phyloP scores from a whole-genome alignment of 192 early-diverging fungal genomes.

The Lobosporangium transversale region DNA sequence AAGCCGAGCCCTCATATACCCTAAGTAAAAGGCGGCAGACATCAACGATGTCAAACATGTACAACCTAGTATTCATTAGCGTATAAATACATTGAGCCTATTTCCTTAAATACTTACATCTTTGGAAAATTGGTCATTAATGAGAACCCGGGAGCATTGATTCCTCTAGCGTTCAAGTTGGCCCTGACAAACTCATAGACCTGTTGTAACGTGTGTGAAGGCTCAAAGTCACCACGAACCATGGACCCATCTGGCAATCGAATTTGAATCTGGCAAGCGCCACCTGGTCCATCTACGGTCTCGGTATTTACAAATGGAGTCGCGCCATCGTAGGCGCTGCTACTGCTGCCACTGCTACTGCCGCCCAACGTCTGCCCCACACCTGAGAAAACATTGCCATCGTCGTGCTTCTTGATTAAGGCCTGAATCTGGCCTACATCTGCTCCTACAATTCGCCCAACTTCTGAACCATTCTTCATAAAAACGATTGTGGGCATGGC shows the following conservation, averaged over 20 bases:
- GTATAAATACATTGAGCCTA: too few relatives aligned
- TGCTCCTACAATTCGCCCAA: constrained; percentile 34
- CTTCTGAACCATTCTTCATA: constrained; percentile 24
- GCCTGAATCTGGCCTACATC: constrained; percentile 26
- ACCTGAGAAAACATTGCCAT: constrained; percentile 29
- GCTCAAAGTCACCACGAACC: constrained; percentile 43
- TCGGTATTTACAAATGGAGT: not conserved
- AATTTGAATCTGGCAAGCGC: constrained; percentile 46
- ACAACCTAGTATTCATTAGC: too few relatives aligned
- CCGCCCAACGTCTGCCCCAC: constrained; percentile 38
- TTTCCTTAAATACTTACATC: too few relatives aligned
- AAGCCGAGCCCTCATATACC: constrained; percentile 12
- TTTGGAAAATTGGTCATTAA: constrained; percentile 45
- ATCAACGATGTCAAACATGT: too few relatives aligned
- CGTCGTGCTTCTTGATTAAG: constrained; percentile 40
- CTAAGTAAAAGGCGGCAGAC: too few relatives aligned
- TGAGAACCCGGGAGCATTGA: constrained; percentile 14
- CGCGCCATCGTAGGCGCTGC: not conserved
- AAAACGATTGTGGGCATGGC: constrained; percentile 51
- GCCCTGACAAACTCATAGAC: constrained; percentile 45
- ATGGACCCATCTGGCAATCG: constrained; percentile 33
- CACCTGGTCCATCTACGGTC: constrained; percentile 29
- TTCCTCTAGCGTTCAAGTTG: constrained; percentile 28
- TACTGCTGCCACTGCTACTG: constrained; percentile 2
- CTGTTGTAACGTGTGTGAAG: constrained; percentile 23